Conservation (phyloP, 2,329 filamentous ascomycete species). For the Curvularia verruculosa region DNA sequence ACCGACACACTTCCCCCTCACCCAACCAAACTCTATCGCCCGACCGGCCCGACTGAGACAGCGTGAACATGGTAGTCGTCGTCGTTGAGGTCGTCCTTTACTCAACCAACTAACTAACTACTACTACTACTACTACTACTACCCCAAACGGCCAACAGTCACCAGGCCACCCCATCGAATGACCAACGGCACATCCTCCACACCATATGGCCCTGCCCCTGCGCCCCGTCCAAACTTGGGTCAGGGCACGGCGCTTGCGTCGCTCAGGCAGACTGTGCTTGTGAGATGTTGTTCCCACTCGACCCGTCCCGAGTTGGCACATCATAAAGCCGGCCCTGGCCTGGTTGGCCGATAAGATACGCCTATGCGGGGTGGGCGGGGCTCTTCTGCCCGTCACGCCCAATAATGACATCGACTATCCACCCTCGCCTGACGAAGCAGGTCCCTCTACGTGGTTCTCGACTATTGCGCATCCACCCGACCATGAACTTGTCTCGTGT, state of each 20-base stretch:
- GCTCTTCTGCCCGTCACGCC: constrained; percentile 20
- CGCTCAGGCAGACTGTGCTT: constrained; percentile 37
- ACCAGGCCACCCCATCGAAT: constrained; percentile 5
- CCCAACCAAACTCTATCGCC: neutral
- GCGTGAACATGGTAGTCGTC: constrained; percentile 2
- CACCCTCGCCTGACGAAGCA: constrained; percentile 14
- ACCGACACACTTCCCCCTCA: neutral
- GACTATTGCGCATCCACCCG: constrained; percentile 20
- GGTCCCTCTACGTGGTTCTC: constrained; percentile 31
- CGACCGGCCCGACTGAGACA: constrained; percentile 9
- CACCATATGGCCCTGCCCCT: constrained; percentile 10
- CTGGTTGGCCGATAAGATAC: constrained; percentile 37
- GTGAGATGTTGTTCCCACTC: constrained; percentile 26
- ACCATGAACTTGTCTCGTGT: neutral
- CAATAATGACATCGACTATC: constrained; percentile 15
- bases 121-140: too few species aligned
- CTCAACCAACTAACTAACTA: too few species aligned
- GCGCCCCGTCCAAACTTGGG: constrained; percentile 10
- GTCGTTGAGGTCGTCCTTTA: too few species aligned
- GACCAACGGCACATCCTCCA: constrained; percentile 21
- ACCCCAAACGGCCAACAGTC: constrained; percentile 1
- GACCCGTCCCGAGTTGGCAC: constrained; percentile 42
- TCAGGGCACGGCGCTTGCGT: constrained; percentile 35
- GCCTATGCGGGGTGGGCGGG: constrained; percentile 41
- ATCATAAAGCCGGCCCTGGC: constrained; percentile 26